Base-by-base conservation (phyloP, 2,329 filamentous ascomycete species). In the Epichloe coenophiala region DNA sequence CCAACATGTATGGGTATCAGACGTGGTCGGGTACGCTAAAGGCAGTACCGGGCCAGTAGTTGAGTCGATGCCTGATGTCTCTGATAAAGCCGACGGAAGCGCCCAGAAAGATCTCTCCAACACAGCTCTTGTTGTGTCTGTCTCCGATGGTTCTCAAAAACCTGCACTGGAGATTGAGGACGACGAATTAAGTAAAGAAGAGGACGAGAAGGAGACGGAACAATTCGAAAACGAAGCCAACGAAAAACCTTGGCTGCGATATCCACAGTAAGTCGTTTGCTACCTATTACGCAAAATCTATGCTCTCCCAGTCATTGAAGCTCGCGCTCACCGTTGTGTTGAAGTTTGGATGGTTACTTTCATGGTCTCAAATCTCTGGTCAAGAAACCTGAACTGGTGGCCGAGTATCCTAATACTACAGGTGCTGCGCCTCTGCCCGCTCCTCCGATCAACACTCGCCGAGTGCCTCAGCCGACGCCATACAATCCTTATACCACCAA, bases 291-390 rank as follows among this genome's bases (percentile, higher is more conserved):
- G 4, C 15, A 17, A 6, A 13, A 13, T 11, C 9, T 23, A 23
- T 23, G 15, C 19, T 5, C 35, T n/a, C 19, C 15, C 13, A 21
- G 7, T 46, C 31, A 3, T 46, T 38, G 44, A 46, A 19, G n/a
- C 38, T 31, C 27, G 27, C 27, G 27, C 27, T 31, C 27, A 31
- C 27, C 27, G 27, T 31, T 9, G 4, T 33, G n/a, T 19, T 17
- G 12, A 33, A 94, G 91, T 58, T 80, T 95, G 50, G 81, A 84
- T 57, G 78, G 84, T 43, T 95, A 91, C 63, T 88, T 87, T 65
- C 81, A 84, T 40, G 89, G 89, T 5, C 73, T 95, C 50, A 79
- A 83, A 57, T 79, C 80, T 0, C 65, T 95, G 51, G 81, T 89
- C 2, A 70, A 76, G 27, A 72, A 78, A 45, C 67, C 72, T 8